Evolutionary conservation across 1,284 basidiomycete genomes (phyloP).

Genomic region (Rhodotorula sp.): DNA sequence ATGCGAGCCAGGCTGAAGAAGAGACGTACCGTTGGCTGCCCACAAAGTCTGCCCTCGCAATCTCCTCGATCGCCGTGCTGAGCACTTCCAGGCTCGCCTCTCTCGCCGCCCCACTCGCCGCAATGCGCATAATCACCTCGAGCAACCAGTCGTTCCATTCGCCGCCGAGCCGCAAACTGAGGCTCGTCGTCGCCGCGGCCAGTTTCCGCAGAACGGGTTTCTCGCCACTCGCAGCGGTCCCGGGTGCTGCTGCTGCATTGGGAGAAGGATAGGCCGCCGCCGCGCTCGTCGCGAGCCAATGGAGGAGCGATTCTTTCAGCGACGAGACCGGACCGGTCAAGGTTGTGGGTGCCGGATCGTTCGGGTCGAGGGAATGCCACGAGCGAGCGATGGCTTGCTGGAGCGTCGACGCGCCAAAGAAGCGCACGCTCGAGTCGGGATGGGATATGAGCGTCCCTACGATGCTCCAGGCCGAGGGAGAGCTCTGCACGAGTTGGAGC

Average conservation of each 20-base stretch:
- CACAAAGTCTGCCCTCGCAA: slow-evolving; percentile 43
- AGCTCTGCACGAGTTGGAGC: slow-evolving; percentile 24
- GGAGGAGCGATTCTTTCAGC: slow-evolving; percentile 42
- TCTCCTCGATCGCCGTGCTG: slow-evolving; percentile 43
- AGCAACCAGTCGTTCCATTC: slow-evolving; percentile 45
- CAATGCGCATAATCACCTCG: slow-evolving; percentile 41
- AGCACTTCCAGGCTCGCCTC: slow-evolving; percentile 42
- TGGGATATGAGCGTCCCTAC: slow-evolving; percentile 22
- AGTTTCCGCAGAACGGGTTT: slow-evolving; percentile 45
- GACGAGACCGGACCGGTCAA: background rate
- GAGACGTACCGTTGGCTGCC: slow-evolving; percentile 40
- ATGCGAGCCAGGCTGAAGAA: too few species aligned
- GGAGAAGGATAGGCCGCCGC: slow-evolving; percentile 21
- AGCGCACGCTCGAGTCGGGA: slow-evolving; percentile 32
- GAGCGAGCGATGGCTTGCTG: slow-evolving; percentile 41
- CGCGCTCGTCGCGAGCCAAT: slow-evolving; percentile 41
- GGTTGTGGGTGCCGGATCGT: background rate
- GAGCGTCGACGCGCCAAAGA: slow-evolving; percentile 45
- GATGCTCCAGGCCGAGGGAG: slow-evolving; percentile 17
- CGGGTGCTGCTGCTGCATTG: background rate
- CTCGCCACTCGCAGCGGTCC: slow-evolving; percentile 17
- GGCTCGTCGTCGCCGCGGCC: slow-evolving; percentile 36
- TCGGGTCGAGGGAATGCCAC: slow-evolving; percentile 29
- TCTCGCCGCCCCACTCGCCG: slow-evolving; percentile 34
- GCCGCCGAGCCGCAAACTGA: slow-evolving; percentile 15